phyloP scores from a whole-genome alignment of 352 stramenopile genomes.

The Phytophthora pseudosyringae region DNA sequence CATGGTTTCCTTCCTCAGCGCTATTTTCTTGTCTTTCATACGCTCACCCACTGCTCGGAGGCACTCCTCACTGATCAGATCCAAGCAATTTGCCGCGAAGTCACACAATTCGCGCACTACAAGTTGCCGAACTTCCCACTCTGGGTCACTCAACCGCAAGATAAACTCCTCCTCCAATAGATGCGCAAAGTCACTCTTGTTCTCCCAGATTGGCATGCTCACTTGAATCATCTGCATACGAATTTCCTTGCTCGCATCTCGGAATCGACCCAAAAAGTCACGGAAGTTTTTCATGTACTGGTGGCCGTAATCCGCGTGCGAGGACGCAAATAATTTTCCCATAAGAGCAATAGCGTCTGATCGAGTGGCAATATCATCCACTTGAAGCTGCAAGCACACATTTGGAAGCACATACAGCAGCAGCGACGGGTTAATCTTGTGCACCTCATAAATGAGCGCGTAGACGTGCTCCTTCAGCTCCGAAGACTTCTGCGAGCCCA shows the following conservation, averaged over 20 bases:
- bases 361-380: slow-evolving; percentile 84
- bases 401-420: slow-evolving; percentile 87
- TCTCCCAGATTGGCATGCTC: slow-evolving; percentile 73
- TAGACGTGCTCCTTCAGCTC: slow-evolving; percentile 86
- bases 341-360: slow-evolving; percentile 80
- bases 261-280: slow-evolving; percentile 87
- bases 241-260: slow-evolving; percentile 88
- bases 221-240: slow-evolving; percentile 85
- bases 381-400: slow-evolving; percentile 86
- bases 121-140: slow-evolving; percentile 84
- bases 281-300: slow-evolving; percentile 87
- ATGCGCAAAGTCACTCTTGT: slow-evolving; percentile 62
- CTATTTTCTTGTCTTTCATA: slow-evolving; percentile 90
- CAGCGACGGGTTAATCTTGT: slow-evolving; percentile 81
- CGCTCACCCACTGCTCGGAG: slow-evolving; percentile 80
- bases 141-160: slow-evolving; percentile 69
- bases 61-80: slow-evolving; percentile 69
- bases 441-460: slow-evolving; percentile 82
- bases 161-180: slow-evolving; percentile 82
- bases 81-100: slow-evolving; percentile 72
- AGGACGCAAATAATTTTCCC: slow-evolving; percentile 81
- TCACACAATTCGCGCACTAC: slow-evolving; percentile 87
- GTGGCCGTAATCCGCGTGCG: slow-evolving; percentile 71
- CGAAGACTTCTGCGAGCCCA: slow-evolving; percentile 34
- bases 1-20: slow-evolving; percentile 88